Conservation (phyloP, 1,139 yeast genomes). For the Saccharomyces hybrid region DNA sequence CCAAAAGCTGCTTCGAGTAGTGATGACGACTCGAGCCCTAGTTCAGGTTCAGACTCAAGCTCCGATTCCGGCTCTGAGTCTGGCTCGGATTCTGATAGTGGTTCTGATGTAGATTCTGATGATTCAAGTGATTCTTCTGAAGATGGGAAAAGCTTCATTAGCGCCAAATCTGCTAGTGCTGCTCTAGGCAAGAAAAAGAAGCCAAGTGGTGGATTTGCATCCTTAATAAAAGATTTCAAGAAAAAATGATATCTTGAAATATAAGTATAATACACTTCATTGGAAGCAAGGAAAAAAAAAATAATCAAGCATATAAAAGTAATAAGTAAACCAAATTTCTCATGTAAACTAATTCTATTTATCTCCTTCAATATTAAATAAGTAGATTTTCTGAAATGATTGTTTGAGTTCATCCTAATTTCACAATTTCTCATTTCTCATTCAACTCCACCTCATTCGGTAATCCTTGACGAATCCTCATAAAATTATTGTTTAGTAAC, state of each 20-base stretch:
- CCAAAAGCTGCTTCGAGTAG: slow-evolving; percentile 31
- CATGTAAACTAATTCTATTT: not conserved
- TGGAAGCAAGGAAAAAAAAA: not conserved
- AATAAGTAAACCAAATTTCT: not conserved
- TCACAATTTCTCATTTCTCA: not conserved
- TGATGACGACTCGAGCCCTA: slow-evolving; percentile 22
- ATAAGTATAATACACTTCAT: not conserved
- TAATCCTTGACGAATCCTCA: too few species aligned
- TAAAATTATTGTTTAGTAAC: not conserved
- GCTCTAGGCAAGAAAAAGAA: slow-evolving; percentile 35
- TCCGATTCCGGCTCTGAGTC: slow-evolving; percentile 19
- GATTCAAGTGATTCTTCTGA: slow-evolving; percentile 18
- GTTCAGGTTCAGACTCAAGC: slow-evolving; percentile 24
- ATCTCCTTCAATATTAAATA: not conserved
- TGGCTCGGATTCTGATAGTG: slow-evolving; percentile 26
- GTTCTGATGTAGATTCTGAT: slow-evolving; percentile 11
- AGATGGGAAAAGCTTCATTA: slow-evolving; percentile 32
- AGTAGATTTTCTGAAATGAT: not conserved
- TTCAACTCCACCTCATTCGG: too few species aligned
- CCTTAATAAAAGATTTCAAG: slow-evolving; percentile 46
- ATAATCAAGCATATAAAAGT: not conserved
- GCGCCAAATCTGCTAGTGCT: slow-evolving; percentile 37
- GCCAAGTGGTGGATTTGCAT: slow-evolving; percentile 45
- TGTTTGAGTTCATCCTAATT: not conserved
- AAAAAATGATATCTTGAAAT: slow-evolving; percentile 15